Percentiles rank a stretch among this genome's conserved stretches.
Evolutionary conservation across 225 moss, liverwort and hornwort species (phyloP).

Genomic region (Physcomitrium patens): DNA sequence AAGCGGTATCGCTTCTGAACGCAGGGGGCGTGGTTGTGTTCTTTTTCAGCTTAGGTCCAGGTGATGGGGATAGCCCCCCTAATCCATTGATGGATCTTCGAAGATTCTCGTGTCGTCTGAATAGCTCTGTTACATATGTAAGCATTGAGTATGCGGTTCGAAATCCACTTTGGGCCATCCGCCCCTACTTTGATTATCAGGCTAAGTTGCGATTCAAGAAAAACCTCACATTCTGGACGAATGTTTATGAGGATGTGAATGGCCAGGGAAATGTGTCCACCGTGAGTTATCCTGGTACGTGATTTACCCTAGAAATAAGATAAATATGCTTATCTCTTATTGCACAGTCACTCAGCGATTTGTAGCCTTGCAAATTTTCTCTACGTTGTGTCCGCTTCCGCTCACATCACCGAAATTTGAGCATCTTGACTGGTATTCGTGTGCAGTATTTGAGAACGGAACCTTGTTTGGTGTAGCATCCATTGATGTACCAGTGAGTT

Average conservation of each 20-base stretch:
- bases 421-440: slow-evolving; percentile 2
- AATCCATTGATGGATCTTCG: slow-evolving; percentile 41
- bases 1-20: slow-evolving; percentile 33
- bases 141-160: slow-evolving; percentile 39
- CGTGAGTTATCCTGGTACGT: slow-evolving; percentile 53
- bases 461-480: slow-evolving; percentile 55
- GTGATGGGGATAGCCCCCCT: slow-evolving; percentile 29
- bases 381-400: neutral
- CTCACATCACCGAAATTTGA: neutral
- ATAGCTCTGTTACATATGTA: slow-evolving; percentile 45
- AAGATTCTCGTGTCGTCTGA: slow-evolving; percentile 44
- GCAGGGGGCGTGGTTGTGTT: slow-evolving; percentile 47
- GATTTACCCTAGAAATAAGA: neutral
- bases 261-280: slow-evolving; percentile 43
- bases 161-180: slow-evolving; percentile 60
- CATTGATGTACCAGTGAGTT: slow-evolving; percentile 50
- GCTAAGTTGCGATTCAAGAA: slow-evolving; percentile 44
- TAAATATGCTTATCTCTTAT: neutral
- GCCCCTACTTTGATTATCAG: slow-evolving; percentile 60
- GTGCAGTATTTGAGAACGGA: slow-evolving; percentile 46
- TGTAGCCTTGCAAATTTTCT: neutral
- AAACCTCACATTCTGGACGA: slow-evolving; percentile 54
- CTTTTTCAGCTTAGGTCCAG: slow-evolving; percentile 53
- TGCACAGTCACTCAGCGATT: neutral
- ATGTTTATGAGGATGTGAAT: slow-evolving; percentile 31